Percentiles rank a stretch among this genome's conserved stretches.
Evolutionary conservation across 2,329 filamentous ascomycete species (phyloP).

Genomic region (Trichophyton rubrum): DNA sequence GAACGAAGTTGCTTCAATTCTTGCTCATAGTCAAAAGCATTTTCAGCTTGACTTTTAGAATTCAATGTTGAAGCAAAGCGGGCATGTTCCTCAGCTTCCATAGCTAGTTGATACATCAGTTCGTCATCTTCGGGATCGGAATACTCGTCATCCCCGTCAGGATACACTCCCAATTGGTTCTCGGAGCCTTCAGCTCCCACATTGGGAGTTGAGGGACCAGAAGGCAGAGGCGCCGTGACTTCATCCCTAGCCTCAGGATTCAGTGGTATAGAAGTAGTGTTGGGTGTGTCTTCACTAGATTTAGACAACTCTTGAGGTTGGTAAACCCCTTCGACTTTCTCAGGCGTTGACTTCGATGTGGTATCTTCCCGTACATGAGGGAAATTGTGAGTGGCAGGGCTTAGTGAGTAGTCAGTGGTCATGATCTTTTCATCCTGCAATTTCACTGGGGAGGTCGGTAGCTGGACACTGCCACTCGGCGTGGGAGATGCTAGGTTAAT

Average conservation of each 20-base stretch:
- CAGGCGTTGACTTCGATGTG: neutral
- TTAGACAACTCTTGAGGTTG: neutral
- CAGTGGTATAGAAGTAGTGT: conserved; percentile 24
- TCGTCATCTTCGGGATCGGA: conserved; percentile 90
- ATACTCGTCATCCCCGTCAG: conserved; percentile 36
- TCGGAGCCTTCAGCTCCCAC: neutral
- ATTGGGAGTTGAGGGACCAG: neutral
- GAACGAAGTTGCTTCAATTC: conserved; percentile 75
- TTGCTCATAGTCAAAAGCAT: conserved; percentile 66
- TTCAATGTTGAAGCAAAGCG: conserved; percentile 84
- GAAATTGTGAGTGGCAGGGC: too few relatives aligned
- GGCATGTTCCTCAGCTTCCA: conserved; percentile 86
- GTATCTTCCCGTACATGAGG: neutral
- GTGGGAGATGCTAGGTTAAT: neutral
- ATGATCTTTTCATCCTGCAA: neutral
- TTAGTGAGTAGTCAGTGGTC: neutral
- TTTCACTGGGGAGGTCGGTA: neutral
- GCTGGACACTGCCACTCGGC: neutral
- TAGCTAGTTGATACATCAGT: conserved; percentile 69
- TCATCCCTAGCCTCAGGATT: conserved; percentile 44
- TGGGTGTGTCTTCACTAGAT: neutral
- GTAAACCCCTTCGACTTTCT: neutral
- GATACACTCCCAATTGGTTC: neutral
- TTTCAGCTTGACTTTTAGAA: conserved; percentile 56
- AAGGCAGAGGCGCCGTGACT: conserved; percentile 17